phyloP scores from a whole-genome alignment of 257 asterid species.

The Solanum pimpinellifolium region DNA sequence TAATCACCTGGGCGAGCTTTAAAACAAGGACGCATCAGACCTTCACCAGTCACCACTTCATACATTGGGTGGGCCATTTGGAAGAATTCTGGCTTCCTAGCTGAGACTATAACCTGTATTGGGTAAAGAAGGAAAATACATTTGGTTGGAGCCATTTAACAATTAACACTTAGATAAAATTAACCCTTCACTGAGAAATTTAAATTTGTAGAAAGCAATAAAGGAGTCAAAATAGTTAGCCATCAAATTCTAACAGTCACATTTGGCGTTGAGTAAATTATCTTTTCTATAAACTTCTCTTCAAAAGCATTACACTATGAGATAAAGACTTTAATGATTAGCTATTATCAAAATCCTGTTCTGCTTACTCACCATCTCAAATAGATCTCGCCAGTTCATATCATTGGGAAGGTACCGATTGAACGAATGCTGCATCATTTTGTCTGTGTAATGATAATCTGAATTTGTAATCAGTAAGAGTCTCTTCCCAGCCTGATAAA shows the following conservation, averaged over 20 bases:
- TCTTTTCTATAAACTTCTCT: not conserved
- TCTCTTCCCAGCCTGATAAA: conserved; percentile 70
- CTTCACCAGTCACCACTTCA: conserved; percentile 88
- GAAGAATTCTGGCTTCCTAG: conserved; percentile 88
- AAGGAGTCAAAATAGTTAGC: not conserved
- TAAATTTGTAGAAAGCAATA: not conserved
- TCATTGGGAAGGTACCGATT: conserved; percentile 88
- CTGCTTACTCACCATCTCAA: conserved; percentile 63
- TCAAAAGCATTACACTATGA: not conserved
- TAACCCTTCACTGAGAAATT: not conserved
- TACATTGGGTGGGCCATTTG: conserved; percentile 87
- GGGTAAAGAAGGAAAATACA: not conserved
- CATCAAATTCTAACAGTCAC: not conserved
- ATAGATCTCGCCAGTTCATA: conserved; percentile 81
- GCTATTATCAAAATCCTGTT: not conserved
- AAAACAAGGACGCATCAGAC: conserved; percentile 89
- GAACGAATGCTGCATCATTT: conserved; percentile 92
- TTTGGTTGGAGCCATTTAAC: not conserved
- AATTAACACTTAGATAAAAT: not conserved
- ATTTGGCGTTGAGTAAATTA: not conserved
- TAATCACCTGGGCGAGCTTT: conserved; percentile 60
- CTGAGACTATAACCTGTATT: conserved; percentile 70
- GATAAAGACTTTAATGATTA: not conserved
- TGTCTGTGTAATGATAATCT: conserved; percentile 83
- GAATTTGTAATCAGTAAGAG: conserved; percentile 89